These are phyloP conservation scores for Penicillium sp. DNA, from an alignment of 2,329 filamentous ascomycete genomes.

Conservation along the genomic window DNA sequence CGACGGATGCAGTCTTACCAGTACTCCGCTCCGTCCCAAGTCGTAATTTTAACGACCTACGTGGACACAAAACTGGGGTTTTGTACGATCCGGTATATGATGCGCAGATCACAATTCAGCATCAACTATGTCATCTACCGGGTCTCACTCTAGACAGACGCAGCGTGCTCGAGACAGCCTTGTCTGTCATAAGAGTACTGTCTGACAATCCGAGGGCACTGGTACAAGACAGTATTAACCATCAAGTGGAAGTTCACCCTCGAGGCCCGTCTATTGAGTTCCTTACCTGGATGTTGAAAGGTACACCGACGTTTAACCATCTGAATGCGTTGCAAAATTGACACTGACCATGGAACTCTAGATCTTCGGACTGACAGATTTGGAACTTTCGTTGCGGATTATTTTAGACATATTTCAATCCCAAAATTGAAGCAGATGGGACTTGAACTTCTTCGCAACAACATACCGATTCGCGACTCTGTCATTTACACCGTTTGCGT, in stretches of 20 bases:
- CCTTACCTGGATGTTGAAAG: conserved; percentile 19
- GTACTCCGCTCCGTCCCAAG: neutral
- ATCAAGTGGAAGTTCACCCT: neutral
- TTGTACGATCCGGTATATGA: conserved; percentile 11
- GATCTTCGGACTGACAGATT: conserved; percentile 15
- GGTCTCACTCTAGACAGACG: conserved; percentile 8
- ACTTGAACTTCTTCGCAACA: conserved; percentile 9
- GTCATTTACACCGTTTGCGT: conserved; percentile 18
- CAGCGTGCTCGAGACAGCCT: conserved; percentile 12
- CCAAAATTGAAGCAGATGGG: conserved; percentile 17
- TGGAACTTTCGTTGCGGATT: conserved; percentile 16
- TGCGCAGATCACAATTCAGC: conserved; percentile 11
- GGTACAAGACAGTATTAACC: neutral
- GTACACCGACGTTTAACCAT: conserved; percentile 1
- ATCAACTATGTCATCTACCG: conserved; percentile 5
- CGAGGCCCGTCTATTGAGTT: conserved; percentile 13
- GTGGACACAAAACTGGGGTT: neutral
- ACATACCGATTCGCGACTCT: conserved; percentile 2
- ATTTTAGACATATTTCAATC: conserved; percentile 15
- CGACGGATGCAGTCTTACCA: neutral
- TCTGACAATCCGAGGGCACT: neutral
- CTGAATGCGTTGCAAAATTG: neutral
- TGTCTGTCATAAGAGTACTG: conserved; percentile 8
- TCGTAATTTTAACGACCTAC: neutral
- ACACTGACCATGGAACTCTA: neutral